Percentiles rank a stretch among this genome's conserved stretches.
Conservation (phyloP, 331 rosid genomes). For the Erythrophleum ivorense region DNA sequence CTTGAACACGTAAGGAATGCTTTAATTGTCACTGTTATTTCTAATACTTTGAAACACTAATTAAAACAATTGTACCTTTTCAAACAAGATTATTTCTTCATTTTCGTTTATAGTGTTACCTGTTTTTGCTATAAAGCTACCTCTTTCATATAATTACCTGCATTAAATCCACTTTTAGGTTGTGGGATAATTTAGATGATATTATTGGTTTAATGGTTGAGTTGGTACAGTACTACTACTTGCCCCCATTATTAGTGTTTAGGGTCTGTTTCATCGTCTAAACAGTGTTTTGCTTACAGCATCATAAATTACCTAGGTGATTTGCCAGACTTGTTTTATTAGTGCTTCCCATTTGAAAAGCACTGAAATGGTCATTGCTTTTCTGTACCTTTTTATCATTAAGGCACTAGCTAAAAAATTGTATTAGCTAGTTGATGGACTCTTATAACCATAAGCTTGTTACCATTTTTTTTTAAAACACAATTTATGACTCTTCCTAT, state of each 20-base stretch:
- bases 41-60: background rate
- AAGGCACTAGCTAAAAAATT: constrained; percentile 9
- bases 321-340: background rate
- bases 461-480: background rate
- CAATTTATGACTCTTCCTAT: constrained; percentile 6
- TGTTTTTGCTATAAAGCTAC: background rate
- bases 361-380: constrained; percentile 6
- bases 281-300: background rate
- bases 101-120: background rate
- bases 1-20: constrained; percentile 76
- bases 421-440: constrained; percentile 18
- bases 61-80: constrained; percentile 12
- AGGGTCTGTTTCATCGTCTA: constrained; percentile 13
- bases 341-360: constrained; percentile 26
- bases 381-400: background rate
- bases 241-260: background rate
- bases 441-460: background rate
- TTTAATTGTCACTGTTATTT: constrained; percentile 11
- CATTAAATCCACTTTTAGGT: background rate
- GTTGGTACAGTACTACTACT: background rate
- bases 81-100: background rate
- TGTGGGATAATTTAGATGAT: constrained; percentile 8
- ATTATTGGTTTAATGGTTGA: constrained; percentile 21
- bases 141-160: constrained; percentile 6
- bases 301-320: constrained; percentile 12